A percentile compares a stretch with the other conserved stretches of the same genome.
These are phyloP conservation scores for Nelumbo lutea DNA, from an alignment of 164 flowering plant species.

Conservation along the genomic window DNA sequence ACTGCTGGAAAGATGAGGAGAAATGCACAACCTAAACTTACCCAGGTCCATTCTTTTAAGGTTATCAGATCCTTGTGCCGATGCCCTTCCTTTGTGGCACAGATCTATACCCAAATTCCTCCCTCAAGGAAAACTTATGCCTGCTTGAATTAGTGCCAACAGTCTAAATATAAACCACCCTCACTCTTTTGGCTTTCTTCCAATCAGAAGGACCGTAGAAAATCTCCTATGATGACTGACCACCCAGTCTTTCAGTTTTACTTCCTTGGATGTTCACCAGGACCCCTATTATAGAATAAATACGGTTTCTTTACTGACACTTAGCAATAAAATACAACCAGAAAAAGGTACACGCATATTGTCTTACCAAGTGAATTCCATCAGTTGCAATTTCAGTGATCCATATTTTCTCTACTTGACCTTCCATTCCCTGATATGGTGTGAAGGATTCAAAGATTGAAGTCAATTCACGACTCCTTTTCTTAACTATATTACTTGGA, in stretches of 20 bases:
- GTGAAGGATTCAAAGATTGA: slow-evolving; percentile 84
- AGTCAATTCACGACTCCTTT: slow-evolving; percentile 92
- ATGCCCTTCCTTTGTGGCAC: no score
- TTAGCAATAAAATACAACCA: background rate
- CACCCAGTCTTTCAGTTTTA: no score
- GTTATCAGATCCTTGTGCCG: no score
- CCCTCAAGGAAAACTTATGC: no score
- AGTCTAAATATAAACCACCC: background rate
- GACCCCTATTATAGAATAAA: background rate
- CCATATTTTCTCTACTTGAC: slow-evolving; percentile 86
- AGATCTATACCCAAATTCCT: no score
- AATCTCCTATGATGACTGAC: no score
- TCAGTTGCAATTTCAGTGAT: slow-evolving; percentile 91
- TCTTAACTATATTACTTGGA: slow-evolving; percentile 79
- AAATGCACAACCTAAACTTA: no score
- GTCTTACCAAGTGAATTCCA: slow-evolving; percentile 84
- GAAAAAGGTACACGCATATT: background rate
- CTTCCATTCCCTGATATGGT: slow-evolving; percentile 91
- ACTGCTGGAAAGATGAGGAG: no score
- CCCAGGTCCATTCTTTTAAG: no score
- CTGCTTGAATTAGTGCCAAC: background rate
- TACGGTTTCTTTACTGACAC: background rate
- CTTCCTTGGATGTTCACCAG: no score
- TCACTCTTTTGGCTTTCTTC: no score
- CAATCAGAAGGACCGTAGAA: no score